Conservation (phyloP, 805 yeast genomes). For the Cyberlindnera xylosilytica region DNA sequence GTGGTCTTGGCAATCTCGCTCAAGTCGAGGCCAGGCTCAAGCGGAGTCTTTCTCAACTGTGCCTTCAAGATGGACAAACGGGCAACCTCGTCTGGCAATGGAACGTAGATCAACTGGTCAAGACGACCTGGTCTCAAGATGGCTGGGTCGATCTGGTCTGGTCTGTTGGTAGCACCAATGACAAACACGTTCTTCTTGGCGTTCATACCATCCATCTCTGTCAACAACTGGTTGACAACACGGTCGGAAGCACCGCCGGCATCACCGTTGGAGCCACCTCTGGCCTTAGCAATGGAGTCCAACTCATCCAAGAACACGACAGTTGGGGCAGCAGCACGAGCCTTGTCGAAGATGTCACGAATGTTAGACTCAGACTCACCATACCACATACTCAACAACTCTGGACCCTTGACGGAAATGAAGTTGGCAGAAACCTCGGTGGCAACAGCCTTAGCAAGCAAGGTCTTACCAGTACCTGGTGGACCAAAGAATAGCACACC, state of each 20-base stretch:
- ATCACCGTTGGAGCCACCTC: conserved; percentile 90
- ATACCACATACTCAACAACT: conserved; percentile 96
- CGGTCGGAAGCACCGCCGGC: conserved; percentile 97
- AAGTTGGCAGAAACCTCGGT: conserved; percentile 98
- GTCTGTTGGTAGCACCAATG: conserved; percentile 99
- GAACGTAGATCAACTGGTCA: conserved; percentile 97
- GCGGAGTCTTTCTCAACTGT: conserved; percentile 96
- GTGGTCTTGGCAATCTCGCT: conserved; percentile 88
- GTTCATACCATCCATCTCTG: conserved; percentile 99
- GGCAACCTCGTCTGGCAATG: conserved; percentile 94
- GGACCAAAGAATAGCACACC: conserved; percentile 99
- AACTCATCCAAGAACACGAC: conserved; percentile 98
- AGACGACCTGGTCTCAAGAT: conserved; percentile 98
- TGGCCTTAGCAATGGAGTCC: conserved; percentile 95
- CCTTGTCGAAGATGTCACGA: conserved; percentile 96
- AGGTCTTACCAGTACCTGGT: conserved; percentile 99
- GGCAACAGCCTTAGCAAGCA: conserved; percentile 98
- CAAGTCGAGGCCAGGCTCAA: conserved; percentile 94
- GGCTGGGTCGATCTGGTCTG: conserved; percentile 99
- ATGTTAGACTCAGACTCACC: conserved; percentile 98
- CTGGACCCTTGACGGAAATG: conserved; percentile 96
- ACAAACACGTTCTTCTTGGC: conserved; percentile 98
- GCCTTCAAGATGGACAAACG: conserved; percentile 92
- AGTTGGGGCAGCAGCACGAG: conserved; percentile 99
- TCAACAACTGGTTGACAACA: conserved; percentile 91